A percentile compares a stretch with the other conserved stretches of the same genome.
These are phyloP conservation scores for Ramaria sp. DNA, from an alignment of 768 basidiomycete genomes.

Conservation along the genomic window DNA sequence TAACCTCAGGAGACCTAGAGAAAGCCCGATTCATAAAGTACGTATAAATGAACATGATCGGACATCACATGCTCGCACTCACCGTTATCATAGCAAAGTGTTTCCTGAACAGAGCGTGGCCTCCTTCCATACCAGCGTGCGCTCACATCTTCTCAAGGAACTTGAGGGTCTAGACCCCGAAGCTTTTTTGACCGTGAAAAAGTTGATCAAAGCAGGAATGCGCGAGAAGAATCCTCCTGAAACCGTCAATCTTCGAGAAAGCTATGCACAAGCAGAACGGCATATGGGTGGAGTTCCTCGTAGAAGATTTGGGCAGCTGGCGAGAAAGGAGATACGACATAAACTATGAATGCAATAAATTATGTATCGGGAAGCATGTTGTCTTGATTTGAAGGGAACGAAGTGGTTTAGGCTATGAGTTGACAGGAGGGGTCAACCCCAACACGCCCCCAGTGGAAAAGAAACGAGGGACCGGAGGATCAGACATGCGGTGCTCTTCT, in stretches of 20 bases:
- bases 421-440: no score
- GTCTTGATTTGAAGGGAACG: background rate
- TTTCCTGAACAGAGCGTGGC: conserved; percentile 42
- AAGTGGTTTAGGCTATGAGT: no score
- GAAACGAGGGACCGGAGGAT: no score
- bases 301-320: conserved; percentile 43
- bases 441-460: no score
- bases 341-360: conserved; percentile 32
- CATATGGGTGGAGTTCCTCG: conserved; percentile 51
- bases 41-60: conserved; percentile 9
- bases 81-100: conserved; percentile 35
- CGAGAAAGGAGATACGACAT: conserved; percentile 54
- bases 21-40: conserved; percentile 59
- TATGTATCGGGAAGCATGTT: background rate
- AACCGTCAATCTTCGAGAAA: conserved; percentile 56
- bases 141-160: conserved; percentile 38
- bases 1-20: conserved; percentile 45
- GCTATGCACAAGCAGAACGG: conserved; percentile 58
- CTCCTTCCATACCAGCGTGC: conserved; percentile 44
- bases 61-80: background rate
- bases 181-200: conserved; percentile 43
- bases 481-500: no score
- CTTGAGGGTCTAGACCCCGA: conserved; percentile 46
- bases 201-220: conserved; percentile 42
- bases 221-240: conserved; percentile 56